Conservation (phyloP, 305 asterid species). For the Fraxinus velutina region DNA sequence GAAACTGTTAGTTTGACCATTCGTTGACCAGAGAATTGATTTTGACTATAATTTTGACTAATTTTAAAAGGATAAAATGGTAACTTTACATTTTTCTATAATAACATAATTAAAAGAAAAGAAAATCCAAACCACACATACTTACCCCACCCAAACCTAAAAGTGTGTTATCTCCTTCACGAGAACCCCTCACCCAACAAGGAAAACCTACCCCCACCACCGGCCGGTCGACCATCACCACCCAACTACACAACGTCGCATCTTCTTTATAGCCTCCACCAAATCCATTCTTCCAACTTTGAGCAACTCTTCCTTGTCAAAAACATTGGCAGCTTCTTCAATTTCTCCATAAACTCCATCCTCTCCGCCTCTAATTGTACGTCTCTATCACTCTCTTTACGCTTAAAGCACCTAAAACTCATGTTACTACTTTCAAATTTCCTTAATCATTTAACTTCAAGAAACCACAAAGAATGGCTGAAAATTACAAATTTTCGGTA, state of each 20-base stretch:
- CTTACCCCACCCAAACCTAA: background rate
- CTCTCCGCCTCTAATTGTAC: background rate
- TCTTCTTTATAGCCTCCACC: background rate
- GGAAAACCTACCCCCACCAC: background rate
- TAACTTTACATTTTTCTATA: no score
- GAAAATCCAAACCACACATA: background rate
- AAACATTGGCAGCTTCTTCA: background rate
- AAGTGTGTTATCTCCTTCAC: background rate
- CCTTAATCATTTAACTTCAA: background rate
- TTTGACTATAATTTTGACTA: background rate
- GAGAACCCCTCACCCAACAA: background rate
- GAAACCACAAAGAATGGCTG: background rate
- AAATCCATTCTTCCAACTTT: background rate
- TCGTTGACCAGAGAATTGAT: no score
- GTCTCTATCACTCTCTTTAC: background rate
- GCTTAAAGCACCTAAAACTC: background rate
- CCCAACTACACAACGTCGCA: background rate
- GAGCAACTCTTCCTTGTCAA: background rate
- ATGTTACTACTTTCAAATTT: background rate
- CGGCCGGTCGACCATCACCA: background rate
- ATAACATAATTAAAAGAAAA: no score
- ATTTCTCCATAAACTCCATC: background rate
- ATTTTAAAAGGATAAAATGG: background rate
- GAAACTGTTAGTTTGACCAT: background rate
- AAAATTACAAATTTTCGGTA: background rate